Base-by-base conservation (phyloP, 805 yeast genomes). In the Metschnikowia cubensis region DNA sequence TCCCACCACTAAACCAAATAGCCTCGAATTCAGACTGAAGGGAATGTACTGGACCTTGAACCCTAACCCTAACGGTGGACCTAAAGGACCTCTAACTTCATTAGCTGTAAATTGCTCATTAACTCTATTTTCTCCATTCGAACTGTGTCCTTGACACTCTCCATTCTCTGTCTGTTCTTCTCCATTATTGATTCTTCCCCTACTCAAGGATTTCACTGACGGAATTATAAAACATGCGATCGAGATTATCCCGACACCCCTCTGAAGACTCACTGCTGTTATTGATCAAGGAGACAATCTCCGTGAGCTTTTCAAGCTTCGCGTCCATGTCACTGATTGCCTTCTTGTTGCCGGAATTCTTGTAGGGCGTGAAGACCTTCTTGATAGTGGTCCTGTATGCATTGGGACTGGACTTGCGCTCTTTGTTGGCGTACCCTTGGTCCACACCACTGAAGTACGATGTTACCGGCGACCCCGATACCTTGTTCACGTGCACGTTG, bases 351-450 rank as follows among this genome's bases (percentile, higher is more conserved):
- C 75, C 76, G 8, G 61, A 54, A 39, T 62, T 68, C 48, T 64
- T 66, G 14, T 50, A 50, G 1, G 75, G 75, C 1, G 74, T 61
- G 51, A 58, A 72, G 6, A 74, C 59, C 58, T 71, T 73, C 48
- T 61, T 63, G 35, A 71, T 66, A 6, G 67, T 63, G 3, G 75
- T 71, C 47, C 67, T 67, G 57, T 70, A 72, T 15, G 47, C 50
- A 29, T 61, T 52, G 18, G 47, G 42, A 15, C 43, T 31, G 13
- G 42, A 49, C 17, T 53, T 42, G 15, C 48, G 48, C 8, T 53
- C 57, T 18, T 45, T 37, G 31, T 22, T 29, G 42, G 35, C 40
- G 11, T 37, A n/a, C 18, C 42, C 42, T 25, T 6, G 21, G 34
- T 38, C 49, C 2, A 35, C 25, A 14, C 48, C 49, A 11, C 41